Conservation (phyloP, 352 stramenopile genomes). For the Phytophthora pini region DNA sequence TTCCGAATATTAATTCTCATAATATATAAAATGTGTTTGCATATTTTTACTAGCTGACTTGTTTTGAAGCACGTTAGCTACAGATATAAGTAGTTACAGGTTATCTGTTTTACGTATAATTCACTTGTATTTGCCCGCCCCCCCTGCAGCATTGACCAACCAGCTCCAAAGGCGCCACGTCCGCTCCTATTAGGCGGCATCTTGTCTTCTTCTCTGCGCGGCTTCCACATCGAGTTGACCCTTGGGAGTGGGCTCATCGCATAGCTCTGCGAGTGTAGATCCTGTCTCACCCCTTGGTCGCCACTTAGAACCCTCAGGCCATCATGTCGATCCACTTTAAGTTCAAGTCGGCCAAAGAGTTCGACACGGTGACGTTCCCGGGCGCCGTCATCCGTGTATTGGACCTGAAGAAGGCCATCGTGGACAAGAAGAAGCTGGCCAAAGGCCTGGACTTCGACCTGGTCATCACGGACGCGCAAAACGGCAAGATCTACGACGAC, state of each 20-base stretch:
- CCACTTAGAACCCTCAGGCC: background rate
- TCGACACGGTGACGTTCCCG: conserved; percentile 87
- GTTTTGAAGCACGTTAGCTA: too few relatives aligned
- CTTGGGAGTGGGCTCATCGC: conserved; percentile 4
- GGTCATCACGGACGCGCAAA: conserved; percentile 92
- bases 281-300: background rate
- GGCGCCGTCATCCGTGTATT: conserved; percentile 88
- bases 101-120: too few relatives aligned
- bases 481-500: conserved; percentile 92
- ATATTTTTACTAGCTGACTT: too few relatives aligned
- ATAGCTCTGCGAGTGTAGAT: conserved; percentile 10
- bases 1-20: too few relatives aligned
- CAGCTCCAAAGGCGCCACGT: conserved; percentile 22
- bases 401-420: conserved; percentile 94
- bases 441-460: conserved; percentile 94
- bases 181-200: background rate
- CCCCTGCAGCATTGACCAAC: too few relatives aligned
- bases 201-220: conserved; percentile 5
- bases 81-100: too few relatives aligned
- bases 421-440: conserved; percentile 93
- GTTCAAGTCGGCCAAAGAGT: conserved; percentile 92
- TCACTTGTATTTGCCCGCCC: too few relatives aligned
- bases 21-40: too few relatives aligned
- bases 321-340: conserved; percentile 93
- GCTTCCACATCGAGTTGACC: conserved; percentile 4